Evolutionary conservation across 495 filamentous ascomycete genomes (phyloP), one percentile per base, ranked within the genome.

Genomic region (Lentithecium fluviatile): DNA sequence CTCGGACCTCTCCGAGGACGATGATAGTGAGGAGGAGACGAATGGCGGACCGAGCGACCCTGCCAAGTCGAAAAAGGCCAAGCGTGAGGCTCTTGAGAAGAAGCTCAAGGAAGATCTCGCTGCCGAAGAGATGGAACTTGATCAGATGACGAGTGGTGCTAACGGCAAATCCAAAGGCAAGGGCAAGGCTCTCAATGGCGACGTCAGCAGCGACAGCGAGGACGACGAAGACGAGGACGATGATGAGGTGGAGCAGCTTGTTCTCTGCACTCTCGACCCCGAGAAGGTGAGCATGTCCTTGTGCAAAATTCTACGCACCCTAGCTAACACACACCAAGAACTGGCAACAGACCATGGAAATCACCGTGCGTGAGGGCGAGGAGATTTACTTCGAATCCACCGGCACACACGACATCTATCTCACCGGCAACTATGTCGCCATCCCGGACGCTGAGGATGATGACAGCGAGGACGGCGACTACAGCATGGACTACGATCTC

Each of bases 351-450:
- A 74, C 94, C n/a, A 84, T 99, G 40, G 89, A 97, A 71, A 86
- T 99, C 69, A 90, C 87, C 51, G 80, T 99, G 72, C 81, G 79
- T 63, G 89, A 96, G 71, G 83, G 87, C 64, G 94, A 97, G 80
- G 79, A 79, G 45, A 85, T 95, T 51, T 96, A 87, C 80, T 99
- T 99, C 82, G 83, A 86, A 71, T 91, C 94, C 63, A 83, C 84
- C 60, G 94, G 94, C 69, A 96, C 90, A 47, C 90, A 96, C 79
- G 82, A 85, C 56, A 79, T 99, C 65, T 91, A 85, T 77, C 82
- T 99, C 29, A 97, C 93, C 51, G 94, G 94, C 67, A 99, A 99
- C 81, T 97, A 95, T 73, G 83, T 97, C 52, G 77, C 88, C 61
- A 76, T 80, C 52, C 71, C 80, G 25, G 80, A 85, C 64, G 80